Percentiles rank a stretch among this genome's conserved stretches.
These are phyloP conservation scores for Tripidium arundinaceum DNA, from an alignment of 202 grass and related monocot genomes.

Conservation along the genomic window DNA sequence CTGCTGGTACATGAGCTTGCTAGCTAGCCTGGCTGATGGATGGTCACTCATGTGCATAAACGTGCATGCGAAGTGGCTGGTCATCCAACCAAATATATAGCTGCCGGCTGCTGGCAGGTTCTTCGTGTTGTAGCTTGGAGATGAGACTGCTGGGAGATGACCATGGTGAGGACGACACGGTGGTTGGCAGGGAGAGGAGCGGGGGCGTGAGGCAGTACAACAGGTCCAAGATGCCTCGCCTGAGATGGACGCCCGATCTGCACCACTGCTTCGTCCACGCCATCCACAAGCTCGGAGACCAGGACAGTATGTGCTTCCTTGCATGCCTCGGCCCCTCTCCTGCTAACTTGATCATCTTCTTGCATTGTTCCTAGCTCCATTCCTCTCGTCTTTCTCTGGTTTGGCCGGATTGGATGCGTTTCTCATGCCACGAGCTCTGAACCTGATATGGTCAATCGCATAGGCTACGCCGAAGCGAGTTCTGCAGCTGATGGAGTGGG, in stretches of 20 bases:
- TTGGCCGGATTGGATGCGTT: background rate
- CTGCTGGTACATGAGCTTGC: slow-evolving; percentile 16
- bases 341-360: background rate
- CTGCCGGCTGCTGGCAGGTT: background rate
- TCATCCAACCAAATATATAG: background rate
- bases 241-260: slow-evolving; percentile 84
- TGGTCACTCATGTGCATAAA: slow-evolving; percentile 20
- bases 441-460: background rate
- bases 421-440: background rate
- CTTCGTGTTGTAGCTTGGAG: background rate
- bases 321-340: no score
- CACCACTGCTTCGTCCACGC: slow-evolving; percentile 92
- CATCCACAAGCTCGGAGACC: slow-evolving; percentile 82
- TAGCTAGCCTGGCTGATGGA: background rate
- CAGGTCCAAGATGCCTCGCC: slow-evolving; percentile 79
- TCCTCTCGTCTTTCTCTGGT: background rate
- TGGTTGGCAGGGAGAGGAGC: slow-evolving; percentile 48
- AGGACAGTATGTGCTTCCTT: slow-evolving; percentile 52
- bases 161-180: slow-evolving; percentile 35
- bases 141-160: slow-evolving; percentile 17
- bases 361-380: background rate
- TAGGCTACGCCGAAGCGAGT: slow-evolving; percentile 78
- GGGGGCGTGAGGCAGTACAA: slow-evolving; percentile 74
- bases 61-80: slow-evolving; percentile 8
- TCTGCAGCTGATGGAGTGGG: slow-evolving; percentile 63